Percentiles rank a stretch among this genome's conserved stretches.
These are phyloP conservation scores for Colletotrichum graminicola DNA, from an alignment of 2,329 filamentous ascomycete genomes.

Conservation along the genomic window DNA sequence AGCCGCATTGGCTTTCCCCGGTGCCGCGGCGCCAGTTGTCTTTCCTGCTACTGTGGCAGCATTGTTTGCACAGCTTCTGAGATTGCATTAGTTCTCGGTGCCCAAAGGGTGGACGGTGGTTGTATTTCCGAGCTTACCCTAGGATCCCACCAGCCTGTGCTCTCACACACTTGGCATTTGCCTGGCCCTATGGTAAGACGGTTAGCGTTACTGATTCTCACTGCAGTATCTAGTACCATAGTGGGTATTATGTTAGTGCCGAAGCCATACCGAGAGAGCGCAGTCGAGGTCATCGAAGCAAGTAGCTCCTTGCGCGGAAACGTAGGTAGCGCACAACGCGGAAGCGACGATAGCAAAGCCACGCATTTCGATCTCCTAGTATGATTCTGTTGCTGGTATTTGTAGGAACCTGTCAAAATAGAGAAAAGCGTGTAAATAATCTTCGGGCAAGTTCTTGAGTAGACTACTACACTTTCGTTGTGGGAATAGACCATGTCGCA, in stretches of 20 bases:
- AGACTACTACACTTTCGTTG: not conserved
- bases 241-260: not conserved
- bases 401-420: too few relatives aligned
- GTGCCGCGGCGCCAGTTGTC: conserved; percentile 8
- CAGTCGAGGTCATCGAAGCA: conserved; percentile 39
- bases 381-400: not conserved
- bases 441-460: too few relatives aligned
- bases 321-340: conserved; percentile 29
- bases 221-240: not conserved
- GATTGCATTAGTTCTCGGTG: not conserved
- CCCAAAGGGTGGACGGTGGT: too few relatives aligned
- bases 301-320: conserved; percentile 33
- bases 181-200: not conserved
- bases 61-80: conserved; percentile 20
- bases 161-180: conserved; percentile 37
- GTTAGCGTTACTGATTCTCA: not conserved
- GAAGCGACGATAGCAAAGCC: conserved; percentile 26
- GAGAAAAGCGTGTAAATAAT: not conserved
- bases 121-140: conserved; percentile 7
- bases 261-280: conserved; percentile 19
- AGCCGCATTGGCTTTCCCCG: conserved; percentile 20
- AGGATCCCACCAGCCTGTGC: conserved; percentile 31
- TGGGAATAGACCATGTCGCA: not conserved
- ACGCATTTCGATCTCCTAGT: conserved; percentile 8
- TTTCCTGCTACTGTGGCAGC: conserved; percentile 17